These are phyloP conservation scores for Fraxinus sp. DNA, from an alignment of 305 asterid species.

Conservation along the genomic window DNA sequence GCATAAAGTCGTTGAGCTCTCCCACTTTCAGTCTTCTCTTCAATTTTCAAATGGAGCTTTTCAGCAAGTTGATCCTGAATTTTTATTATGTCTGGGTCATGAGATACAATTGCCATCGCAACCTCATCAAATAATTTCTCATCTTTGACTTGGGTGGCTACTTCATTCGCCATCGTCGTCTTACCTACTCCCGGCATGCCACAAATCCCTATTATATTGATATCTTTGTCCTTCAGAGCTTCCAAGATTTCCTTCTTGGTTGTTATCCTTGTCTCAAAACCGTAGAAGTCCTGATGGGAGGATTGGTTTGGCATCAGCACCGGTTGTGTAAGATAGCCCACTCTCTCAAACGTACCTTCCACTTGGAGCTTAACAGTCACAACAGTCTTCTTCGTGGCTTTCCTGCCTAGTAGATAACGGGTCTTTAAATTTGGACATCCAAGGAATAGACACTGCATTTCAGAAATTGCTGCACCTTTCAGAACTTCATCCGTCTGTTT, in stretches of 20 bases:
- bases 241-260: slow-evolving; percentile 20
- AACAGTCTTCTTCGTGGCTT: slow-evolving; percentile 18
- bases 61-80: slow-evolving; percentile 32
- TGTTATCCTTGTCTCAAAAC: slow-evolving; percentile 27
- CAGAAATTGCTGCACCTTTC: neutral
- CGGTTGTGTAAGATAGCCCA: slow-evolving; percentile 9
- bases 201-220: slow-evolving; percentile 22
- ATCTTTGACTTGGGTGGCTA: neutral
- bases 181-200: neutral
- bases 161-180: neutral
- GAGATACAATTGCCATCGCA: slow-evolving; percentile 12
- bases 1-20: slow-evolving; percentile 18
- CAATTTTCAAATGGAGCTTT: slow-evolving; percentile 19
- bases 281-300: neutral
- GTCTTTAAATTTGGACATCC: slow-evolving; percentile 7
- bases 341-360: neutral
- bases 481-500: neutral
- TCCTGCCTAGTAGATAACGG: slow-evolving; percentile 24
- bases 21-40: neutral
- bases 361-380: neutral
- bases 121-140: slow-evolving; percentile 8
- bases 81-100: neutral
- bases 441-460: neutral
- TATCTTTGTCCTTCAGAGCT: neutral
- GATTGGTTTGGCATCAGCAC: neutral